Evolutionary conservation across 129 eudicot genomes (phyloP), one percentile per base, ranked within the genome.

Genomic region (Flaveria sonorensis): DNA sequence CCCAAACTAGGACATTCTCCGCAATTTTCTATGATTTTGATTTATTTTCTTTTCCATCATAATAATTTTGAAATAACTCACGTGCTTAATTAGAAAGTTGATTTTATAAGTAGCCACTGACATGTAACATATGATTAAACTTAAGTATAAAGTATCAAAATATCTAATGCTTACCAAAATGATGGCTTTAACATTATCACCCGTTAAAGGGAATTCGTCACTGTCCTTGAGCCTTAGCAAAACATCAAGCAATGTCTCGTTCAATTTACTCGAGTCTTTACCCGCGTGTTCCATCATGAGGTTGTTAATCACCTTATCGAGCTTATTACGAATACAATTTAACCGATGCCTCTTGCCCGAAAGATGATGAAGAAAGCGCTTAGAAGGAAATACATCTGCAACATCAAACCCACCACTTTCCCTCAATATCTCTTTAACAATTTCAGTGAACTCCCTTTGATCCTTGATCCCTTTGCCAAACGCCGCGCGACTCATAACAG

Each of bases 111-210:
- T 1, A 24, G 28, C 7, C n/a, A n/a, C 45, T 8, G 5, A 9
- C 11, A 45, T 9, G 9, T 2, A 10, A 45, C 48, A 45, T 45
- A 10, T 45, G 11, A 45, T 10, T 9, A 43, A 43, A 43, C 2
- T 43, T 26, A 26, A 26, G 30, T 26, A 26, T 26, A 43, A 43
- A 43, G 11, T 43, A 10, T 10, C 2, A 10, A 45, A 12, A 12
- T 2, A 10, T 45, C 48, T n/a, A 56, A 5, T 69, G 64, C 84
- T 36, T 48, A 79, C 84, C 78, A 79, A 40, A 71, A 83, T 71
- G 62, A 83, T 47, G 43, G 81, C 84, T 70, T 83, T 83, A 50
- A 83, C 68, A n/a, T 83, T 79, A 65, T 83, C 73, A 47, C 48
- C 57, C 2, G 87, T 74, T 46, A 83, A 62, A 0, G 81, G 80